Percentiles rank a stretch among this genome's conserved stretches.
phyloP scores from a whole-genome alignment of 2,329 filamentous ascomycete species.

The Ophiostoma triangulosporum region DNA sequence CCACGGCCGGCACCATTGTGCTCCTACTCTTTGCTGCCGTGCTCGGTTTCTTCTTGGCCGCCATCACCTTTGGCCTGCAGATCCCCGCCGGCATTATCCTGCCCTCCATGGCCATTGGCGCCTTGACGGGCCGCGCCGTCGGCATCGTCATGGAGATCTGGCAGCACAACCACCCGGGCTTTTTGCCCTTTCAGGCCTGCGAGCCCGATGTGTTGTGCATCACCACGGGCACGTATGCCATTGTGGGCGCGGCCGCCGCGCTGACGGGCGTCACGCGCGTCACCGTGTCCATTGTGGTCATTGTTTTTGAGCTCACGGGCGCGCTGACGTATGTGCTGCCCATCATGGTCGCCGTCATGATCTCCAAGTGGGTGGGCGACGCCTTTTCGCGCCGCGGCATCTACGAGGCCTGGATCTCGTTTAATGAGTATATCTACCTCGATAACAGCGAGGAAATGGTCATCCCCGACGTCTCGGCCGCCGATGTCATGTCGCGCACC shows the following conservation, averaged over 20 bases:
- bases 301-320: constrained; percentile 97
- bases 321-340: constrained; percentile 92
- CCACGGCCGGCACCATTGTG: constrained; percentile 68
- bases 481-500: constrained; percentile 80
- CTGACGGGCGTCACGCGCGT: constrained; percentile 87
- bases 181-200: constrained; percentile 66
- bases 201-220: constrained; percentile 78
- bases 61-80: constrained; percentile 83
- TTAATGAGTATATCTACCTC: constrained; percentile 90
- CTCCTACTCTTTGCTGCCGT: constrained; percentile 70
- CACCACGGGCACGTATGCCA: constrained; percentile 89
- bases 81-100: constrained; percentile 93
- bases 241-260: constrained; percentile 89
- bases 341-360: constrained; percentile 98
- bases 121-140: constrained; percentile 74
- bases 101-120: constrained; percentile 91
- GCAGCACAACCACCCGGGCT: constrained; percentile 64
- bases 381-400: constrained; percentile 86
- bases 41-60: constrained; percentile 72
- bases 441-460: constrained; percentile 48
- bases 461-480: constrained; percentile 73
- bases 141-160: constrained; percentile 71
- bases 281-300: constrained; percentile 96
- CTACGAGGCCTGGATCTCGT: constrained; percentile 95
- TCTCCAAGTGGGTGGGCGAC: constrained; percentile 96